Evolutionary conservation across 345 rosid genomes (phyloP), one percentile per base, ranked within the genome.

Genomic region (Salix dunnii): DNA sequence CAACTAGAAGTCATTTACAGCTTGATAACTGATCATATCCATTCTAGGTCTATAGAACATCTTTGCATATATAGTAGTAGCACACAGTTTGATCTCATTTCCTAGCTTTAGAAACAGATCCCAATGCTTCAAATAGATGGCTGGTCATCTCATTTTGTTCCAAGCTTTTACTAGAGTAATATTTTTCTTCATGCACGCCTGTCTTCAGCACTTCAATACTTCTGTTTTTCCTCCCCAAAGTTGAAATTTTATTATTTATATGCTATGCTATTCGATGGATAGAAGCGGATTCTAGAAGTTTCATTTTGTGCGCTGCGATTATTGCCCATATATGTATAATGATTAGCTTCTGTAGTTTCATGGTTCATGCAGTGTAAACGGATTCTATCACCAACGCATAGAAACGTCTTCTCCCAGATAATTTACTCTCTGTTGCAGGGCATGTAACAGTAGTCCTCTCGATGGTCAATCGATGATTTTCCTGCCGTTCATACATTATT

Each of bases 1-100:
- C 35, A 63, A 35, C 66, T 77, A 63, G 68, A 70, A 72, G 25
- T 72, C 70, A 62, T 49, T 49, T 7, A 25, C 27, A 66, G 46
- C 67, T 23, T 65, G 18, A 35, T 74, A 73, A 35, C 75, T 51
- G 43, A 55, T 43, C 60, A 43, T 36, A 36, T 73, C 40, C 62
- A 33, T 30, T 62, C 18, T 5, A n/a, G 51, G 25, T 66, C 17
- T n/a, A 20, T 20, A 33, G 27, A 40, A 53, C 23, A 62, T 74
- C 2, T 48, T 62, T 61, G 40, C 67, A 55, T 71, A 49, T 43
- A 60, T 51, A 48, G 46, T 8, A 48, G 49, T 25, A 13, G 6
- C 27, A n/a, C 23, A 58, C 10, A n/a, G 31, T 49, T 66, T 46
- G 55, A 33, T 61, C 7, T 28, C 67, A 58, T 25, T 55, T 68